These are phyloP conservation scores for Fusarium solani-melongenae DNA, from an alignment of 2,329 filamentous ascomycete genomes.

Conservation along the genomic window DNA sequence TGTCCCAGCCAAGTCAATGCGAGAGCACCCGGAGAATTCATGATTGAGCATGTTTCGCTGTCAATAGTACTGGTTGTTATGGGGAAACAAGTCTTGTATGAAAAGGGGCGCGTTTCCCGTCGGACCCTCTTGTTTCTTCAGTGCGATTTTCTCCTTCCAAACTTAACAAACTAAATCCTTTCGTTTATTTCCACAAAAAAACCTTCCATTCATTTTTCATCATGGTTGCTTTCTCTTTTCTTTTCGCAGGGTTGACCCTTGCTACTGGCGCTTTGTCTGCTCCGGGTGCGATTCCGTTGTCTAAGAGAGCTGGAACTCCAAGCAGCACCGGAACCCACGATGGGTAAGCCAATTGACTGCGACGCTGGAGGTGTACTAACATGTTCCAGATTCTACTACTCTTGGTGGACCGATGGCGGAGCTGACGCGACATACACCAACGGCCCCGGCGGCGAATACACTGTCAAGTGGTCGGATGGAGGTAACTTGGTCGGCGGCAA, in stretches of 20 bases:
- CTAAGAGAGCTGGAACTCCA: slow-evolving; percentile 46
- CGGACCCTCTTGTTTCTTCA: neutral
- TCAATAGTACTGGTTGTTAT: slow-evolving; percentile 5
- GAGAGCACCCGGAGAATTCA: slow-evolving; percentile 4
- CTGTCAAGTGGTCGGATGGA: slow-evolving; percentile 53
- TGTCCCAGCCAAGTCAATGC: slow-evolving; percentile 11
- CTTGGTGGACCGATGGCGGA: slow-evolving; percentile 59
- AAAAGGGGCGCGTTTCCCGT: neutral
- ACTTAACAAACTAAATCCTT: slow-evolving; percentile 1
- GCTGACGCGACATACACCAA: slow-evolving; percentile 58
- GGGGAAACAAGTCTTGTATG: slow-evolving; percentile 10
- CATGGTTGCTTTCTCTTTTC: slow-evolving; percentile 42
- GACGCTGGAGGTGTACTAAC: neutral
- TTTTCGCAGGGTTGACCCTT: slow-evolving; percentile 41
- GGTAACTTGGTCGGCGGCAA: slow-evolving; percentile 40
- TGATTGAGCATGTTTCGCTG: neutral
- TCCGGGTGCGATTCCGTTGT: slow-evolving; percentile 38
- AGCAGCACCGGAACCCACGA: slow-evolving; percentile 50
- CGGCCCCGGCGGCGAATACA: slow-evolving; percentile 55
- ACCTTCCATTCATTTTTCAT: slow-evolving; percentile 4
- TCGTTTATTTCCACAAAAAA: neutral
- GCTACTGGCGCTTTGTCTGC: slow-evolving; percentile 32
- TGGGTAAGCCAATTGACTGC: slow-evolving; percentile 38
- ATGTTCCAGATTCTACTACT: slow-evolving; percentile 54
- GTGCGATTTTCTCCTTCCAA: neutral